Evolutionary conservation across 2,329 filamentous ascomycete species (phyloP).

Genomic region (Colletotrichum tanaceti): DNA sequence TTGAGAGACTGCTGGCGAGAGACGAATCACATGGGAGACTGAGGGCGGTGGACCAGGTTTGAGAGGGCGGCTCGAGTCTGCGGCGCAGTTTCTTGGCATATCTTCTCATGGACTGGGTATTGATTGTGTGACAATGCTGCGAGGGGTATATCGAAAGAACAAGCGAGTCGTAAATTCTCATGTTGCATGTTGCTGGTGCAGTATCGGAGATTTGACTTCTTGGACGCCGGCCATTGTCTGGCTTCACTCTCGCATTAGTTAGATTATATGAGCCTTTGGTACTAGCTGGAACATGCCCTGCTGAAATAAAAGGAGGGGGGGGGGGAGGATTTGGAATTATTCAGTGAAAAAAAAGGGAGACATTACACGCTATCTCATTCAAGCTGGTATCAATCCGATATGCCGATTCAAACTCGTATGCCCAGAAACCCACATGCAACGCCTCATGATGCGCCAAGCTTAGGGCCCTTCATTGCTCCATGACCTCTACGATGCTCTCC

Average conservation of each 20-base stretch:
- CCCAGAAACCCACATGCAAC: slow-evolving; percentile 6
- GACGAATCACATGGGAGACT: background rate
- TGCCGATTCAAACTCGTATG: background rate
- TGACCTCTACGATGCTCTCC: slow-evolving; percentile 50
- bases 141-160: background rate
- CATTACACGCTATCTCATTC: background rate
- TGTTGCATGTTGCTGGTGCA: background rate
- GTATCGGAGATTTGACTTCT: too few relatives aligned
- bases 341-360: background rate
- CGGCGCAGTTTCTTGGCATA: background rate
- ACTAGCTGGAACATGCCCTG: too few relatives aligned
- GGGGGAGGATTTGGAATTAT: background rate
- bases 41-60: background rate
- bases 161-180: background rate
- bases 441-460: slow-evolving; percentile 28
- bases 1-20: background rate
- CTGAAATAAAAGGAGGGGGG: too few relatives aligned
- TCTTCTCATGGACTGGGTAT: background rate
- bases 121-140: background rate
- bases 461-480: slow-evolving; percentile 36
- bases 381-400: slow-evolving; percentile 3
- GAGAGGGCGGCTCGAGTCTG: background rate
- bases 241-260: background rate
- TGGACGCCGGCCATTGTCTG: too few relatives aligned
- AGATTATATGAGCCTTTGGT: background rate